Percentiles rank a stretch among this genome's conserved stretches.
These are phyloP conservation scores for Entomortierella parvispora DNA, from an alignment of 192 early-diverging fungal species.

Conservation along the genomic window DNA sequence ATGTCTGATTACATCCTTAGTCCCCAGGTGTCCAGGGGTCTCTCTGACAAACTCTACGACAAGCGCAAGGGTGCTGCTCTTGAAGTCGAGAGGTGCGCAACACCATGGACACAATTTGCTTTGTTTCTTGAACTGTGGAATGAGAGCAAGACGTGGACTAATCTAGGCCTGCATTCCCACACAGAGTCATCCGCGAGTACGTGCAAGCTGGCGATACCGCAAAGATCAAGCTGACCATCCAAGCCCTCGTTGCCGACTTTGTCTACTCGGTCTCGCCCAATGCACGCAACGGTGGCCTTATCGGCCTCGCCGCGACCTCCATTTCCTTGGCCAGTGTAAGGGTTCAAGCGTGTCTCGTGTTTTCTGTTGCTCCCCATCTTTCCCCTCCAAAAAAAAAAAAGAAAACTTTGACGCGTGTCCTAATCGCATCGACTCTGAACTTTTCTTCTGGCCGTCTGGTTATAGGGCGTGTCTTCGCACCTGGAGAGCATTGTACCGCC, in stretches of 20 bases:
- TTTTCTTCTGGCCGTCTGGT: no score
- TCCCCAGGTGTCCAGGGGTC: slow-evolving; percentile 73
- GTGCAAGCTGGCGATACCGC: slow-evolving; percentile 61
- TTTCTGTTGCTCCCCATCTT: no score
- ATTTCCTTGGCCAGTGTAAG: slow-evolving; percentile 85
- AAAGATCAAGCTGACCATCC: slow-evolving; percentile 77
- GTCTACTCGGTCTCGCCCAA: slow-evolving; percentile 88
- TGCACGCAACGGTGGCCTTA: slow-evolving; percentile 92
- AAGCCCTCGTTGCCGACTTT: slow-evolving; percentile 86
- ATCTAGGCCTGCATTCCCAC: neutral
- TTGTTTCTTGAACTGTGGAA: no score
- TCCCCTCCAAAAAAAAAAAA: no score
- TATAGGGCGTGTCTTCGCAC: slow-evolving; percentile 67
- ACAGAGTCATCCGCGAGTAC: slow-evolving; percentile 73
- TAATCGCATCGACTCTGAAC: no score
- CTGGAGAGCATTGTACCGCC: slow-evolving; percentile 90
- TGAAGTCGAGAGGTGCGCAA: slow-evolving; percentile 87
- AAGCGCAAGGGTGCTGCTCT: slow-evolving; percentile 92
- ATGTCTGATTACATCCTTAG: slow-evolving; percentile 54
- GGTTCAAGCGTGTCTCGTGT: slow-evolving; percentile 13
- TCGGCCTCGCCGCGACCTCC: slow-evolving; percentile 87
- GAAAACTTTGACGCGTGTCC: no score
- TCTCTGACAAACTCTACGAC: slow-evolving; percentile 93
- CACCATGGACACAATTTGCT: no score
- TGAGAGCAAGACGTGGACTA: no score